These are phyloP conservation scores for Dioscorea zingiberensis DNA, from an alignment of 106 monocot genomes.

Conservation along the genomic window DNA sequence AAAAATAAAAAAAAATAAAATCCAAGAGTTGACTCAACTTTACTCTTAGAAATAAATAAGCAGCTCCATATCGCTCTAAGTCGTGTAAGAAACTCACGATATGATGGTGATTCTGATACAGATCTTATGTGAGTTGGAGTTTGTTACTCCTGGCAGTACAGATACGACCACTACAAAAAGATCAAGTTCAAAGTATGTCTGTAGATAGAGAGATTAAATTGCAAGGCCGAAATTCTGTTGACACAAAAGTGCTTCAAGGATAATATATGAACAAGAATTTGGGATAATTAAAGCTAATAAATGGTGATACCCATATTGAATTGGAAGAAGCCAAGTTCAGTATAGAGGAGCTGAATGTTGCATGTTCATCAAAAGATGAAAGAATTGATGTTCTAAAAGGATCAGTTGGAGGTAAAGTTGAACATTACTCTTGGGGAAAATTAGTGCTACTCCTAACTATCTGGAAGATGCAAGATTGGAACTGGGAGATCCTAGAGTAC, in stretches of 20 bases:
- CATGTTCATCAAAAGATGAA: constrained; percentile 33
- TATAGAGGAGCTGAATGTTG: constrained; percentile 21
- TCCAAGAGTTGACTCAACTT: constrained; percentile 27
- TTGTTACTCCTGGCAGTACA: not conserved
- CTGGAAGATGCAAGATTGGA: constrained; percentile 68
- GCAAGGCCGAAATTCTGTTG: not conserved
- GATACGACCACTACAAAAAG: not conserved
- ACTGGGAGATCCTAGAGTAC: constrained; percentile 62
- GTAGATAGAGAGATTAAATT: not conserved
- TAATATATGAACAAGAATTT: not conserved
- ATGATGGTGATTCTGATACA: not conserved
- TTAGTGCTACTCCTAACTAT: constrained; percentile 40
- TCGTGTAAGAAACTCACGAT: not conserved
- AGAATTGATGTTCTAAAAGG: constrained; percentile 50
- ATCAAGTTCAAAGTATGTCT: not conserved
- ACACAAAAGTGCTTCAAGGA: not conserved
- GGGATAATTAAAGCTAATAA: not conserved
- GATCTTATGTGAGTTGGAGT: not conserved
- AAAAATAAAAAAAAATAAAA: constrained; percentile 49
- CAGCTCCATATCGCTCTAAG: constrained; percentile 15
- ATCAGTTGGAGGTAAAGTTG: constrained; percentile 50
- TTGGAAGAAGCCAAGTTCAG: constrained; percentile 6
- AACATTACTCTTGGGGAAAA: constrained; percentile 36
- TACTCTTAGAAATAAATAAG: constrained; percentile 14
- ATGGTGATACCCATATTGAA: not conserved